Evolutionary conservation across 2,329 filamentous ascomycete genomes (phyloP), one percentile per base, ranked within the genome.

Genomic region (Anthostomella pinea): DNA sequence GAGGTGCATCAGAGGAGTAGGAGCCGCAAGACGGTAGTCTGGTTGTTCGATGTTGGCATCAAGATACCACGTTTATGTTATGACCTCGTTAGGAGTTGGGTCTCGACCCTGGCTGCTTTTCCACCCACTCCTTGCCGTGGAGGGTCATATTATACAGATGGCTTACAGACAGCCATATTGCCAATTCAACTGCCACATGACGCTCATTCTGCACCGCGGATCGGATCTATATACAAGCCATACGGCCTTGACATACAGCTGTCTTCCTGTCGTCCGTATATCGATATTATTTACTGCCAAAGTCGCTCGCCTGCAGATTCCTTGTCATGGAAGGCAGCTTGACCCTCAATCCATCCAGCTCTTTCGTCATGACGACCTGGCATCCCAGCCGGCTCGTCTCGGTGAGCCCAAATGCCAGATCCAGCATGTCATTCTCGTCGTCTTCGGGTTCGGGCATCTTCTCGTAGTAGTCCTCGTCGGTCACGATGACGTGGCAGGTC

Each of bases 281-380:
- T n/a, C 16, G 6, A 8, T 15, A 18, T 30, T 30, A 46, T 40
- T 39, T 48, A 30, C 32, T 22, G 3, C 35, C 69, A 55, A 98
- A 98, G 66, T 98, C 93, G 63, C 87, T 95, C 10, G 88, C 87
- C 68, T 98, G 93, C 66, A 98, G 57, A 59, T 98, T 98, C 62
- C 93, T 77, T 48, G 93, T 97, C 89, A 96, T 96, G 23, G 81
- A 81, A 9, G 93, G 93, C 56, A 98, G 67, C 63, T 79, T 85
- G 20, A 98, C 88, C 29, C 81, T 79, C 54, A 98, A 48, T 0
- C 93, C 93, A 59, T 97, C 86, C 47, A 97, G 66, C 51, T 94
- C 88, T 64, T 88, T 89, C 41, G 72, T 85, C 91, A 98, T 96
- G 59, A 79, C 73, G 17, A 98, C 86, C 69, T 96, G 90, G 62